Evolutionary conservation across 2,329 filamentous ascomycete genomes (phyloP).

Genomic region (Raffaelea arxii): DNA sequence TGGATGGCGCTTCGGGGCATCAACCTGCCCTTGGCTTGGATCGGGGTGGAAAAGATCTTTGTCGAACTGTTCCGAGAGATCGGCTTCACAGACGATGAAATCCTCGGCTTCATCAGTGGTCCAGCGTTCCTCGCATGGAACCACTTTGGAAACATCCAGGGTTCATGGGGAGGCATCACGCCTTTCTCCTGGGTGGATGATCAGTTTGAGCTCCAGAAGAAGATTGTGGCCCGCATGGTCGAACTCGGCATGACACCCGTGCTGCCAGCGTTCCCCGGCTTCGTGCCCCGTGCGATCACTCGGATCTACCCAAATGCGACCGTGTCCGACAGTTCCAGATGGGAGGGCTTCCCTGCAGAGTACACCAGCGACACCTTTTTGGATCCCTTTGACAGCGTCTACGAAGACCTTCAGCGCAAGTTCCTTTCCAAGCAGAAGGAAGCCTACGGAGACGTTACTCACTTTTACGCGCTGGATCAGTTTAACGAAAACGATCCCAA

Average conservation of each 20-base stretch:
- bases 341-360: slow-evolving; percentile 28
- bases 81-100: slow-evolving; percentile 32
- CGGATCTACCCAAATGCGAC: slow-evolving; percentile 30
- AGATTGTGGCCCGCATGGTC: slow-evolving; percentile 38
- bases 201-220: slow-evolving; percentile 37
- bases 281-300: slow-evolving; percentile 33
- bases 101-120: slow-evolving; percentile 35
- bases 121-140: slow-evolving; percentile 45
- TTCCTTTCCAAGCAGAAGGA: slow-evolving; percentile 35
- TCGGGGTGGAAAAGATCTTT: slow-evolving; percentile 40
- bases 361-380: slow-evolving; percentile 39
- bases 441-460: slow-evolving; percentile 36
- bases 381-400: slow-evolving; percentile 33
- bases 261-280: slow-evolving; percentile 39
- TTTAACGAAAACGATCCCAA: slow-evolving; percentile 41
- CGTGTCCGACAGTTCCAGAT: slow-evolving; percentile 31
- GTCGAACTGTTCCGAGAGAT: slow-evolving; percentile 35
- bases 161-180: slow-evolving; percentile 35
- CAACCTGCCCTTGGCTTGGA: slow-evolving; percentile 42
- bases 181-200: slow-evolving; percentile 34
- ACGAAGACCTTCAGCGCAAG: slow-evolving; percentile 30
- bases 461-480: slow-evolving; percentile 41
- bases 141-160: slow-evolving; percentile 43
- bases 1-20: slow-evolving; percentile 42
- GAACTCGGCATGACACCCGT: slow-evolving; percentile 43